Evolutionary conservation across 257 asterid genomes (phyloP).

Genomic region (Capsicum rhomboideum): DNA sequence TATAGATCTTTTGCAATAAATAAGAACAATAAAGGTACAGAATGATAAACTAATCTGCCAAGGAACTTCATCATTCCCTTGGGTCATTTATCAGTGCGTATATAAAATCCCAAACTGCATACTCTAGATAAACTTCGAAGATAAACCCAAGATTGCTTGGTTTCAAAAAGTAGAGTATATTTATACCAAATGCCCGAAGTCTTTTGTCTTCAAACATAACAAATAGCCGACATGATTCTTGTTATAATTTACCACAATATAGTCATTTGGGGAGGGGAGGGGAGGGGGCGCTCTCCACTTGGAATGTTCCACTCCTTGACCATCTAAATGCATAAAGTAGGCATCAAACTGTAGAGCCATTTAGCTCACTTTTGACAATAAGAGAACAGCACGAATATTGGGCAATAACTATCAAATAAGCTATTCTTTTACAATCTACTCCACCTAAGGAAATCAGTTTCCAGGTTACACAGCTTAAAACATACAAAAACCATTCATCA

Average conservation of each 20-base stretch:
- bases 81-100: background rate
- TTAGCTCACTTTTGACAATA: background rate
- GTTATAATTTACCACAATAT: background rate
- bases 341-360: background rate
- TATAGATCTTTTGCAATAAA: background rate
- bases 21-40: background rate
- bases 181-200: background rate
- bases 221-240: background rate
- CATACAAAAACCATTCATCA: too few relatives aligned
- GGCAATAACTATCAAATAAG: background rate
- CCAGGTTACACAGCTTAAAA: too few relatives aligned
- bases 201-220: background rate
- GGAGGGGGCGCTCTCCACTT: background rate
- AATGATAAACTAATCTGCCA: background rate
- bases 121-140: background rate
- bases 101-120: background rate
- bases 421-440: too few relatives aligned
- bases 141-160: background rate
- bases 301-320: background rate
- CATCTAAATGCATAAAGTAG: background rate
- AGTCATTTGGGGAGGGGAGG: too few relatives aligned
- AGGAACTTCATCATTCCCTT: background rate
- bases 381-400: background rate
- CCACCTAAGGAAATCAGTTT: too few relatives aligned
- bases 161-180: background rate